phyloP scores from a whole-genome alignment of 805 yeast genomes.

The Candida yuanshanica region DNA sequence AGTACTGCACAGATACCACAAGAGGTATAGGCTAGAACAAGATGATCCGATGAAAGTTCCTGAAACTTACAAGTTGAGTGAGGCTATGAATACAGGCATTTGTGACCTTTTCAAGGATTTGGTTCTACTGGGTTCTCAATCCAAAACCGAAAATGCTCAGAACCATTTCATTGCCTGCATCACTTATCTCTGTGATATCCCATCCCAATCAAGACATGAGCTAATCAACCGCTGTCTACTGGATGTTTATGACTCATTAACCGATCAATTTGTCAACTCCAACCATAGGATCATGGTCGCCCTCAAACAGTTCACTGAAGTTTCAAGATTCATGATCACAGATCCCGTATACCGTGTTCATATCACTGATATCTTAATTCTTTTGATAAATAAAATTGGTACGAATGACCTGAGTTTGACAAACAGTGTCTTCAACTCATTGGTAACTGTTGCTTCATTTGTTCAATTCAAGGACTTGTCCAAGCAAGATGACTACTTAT shows the following conservation, averaged over 20 bases:
- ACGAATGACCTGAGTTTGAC: constrained; percentile 80
- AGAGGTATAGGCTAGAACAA: constrained; percentile 47
- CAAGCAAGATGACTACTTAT: constrained; percentile 31
- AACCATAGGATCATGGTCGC: constrained; percentile 78
- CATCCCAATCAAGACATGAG: constrained; percentile 36
- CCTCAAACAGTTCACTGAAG: constrained; percentile 56
- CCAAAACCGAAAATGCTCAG: constrained; percentile 54
- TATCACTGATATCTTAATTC: constrained; percentile 62
- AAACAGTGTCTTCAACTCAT: constrained; percentile 56
- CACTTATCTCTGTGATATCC: constrained; percentile 51
- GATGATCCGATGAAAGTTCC: constrained; percentile 28
- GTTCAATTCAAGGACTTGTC: constrained; percentile 65
- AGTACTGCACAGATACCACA: constrained; percentile 54
- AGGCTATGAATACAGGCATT: constrained; percentile 28
- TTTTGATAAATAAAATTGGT: constrained; percentile 78
- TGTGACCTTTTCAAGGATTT: constrained; percentile 42
- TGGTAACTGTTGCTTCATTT: constrained; percentile 65
- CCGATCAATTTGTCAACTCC: constrained; percentile 57
- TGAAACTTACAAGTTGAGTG: constrained; percentile 24
- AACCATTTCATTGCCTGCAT: constrained; percentile 55
- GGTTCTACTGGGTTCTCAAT: constrained; percentile 67
- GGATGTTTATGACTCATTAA: constrained; percentile 74
- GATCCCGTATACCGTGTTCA: constrained; percentile 70
- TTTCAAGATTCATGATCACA: constrained; percentile 61
- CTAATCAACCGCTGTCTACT: constrained; percentile 50